A percentile compares a stretch with the other conserved stretches of the same genome.
These are phyloP conservation scores for Betula pendula DNA, from an alignment of 306 rosid genomes.

Conservation along the genomic window DNA sequence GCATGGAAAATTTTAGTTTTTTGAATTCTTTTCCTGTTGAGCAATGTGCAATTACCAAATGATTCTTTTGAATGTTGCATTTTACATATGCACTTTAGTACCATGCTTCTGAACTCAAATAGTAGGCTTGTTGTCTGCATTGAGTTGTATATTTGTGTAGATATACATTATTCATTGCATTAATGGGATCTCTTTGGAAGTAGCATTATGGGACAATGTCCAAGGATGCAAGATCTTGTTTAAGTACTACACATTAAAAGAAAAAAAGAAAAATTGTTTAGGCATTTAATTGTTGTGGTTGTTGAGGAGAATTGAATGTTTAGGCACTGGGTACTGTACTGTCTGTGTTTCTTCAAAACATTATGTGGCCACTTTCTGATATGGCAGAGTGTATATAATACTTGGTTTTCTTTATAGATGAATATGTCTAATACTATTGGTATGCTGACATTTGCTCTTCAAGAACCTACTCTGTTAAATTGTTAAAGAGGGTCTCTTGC, in stretches of 20 bases:
- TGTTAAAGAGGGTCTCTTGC: not conserved
- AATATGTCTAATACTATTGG: not conserved
- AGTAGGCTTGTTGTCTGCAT: not conserved
- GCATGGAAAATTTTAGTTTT: not conserved
- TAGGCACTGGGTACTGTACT: not conserved
- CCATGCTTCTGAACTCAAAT: not conserved
- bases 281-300: not conserved
- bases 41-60: not conserved
- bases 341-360: not conserved
- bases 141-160: not conserved
- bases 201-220: not conserved
- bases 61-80: not conserved
- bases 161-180: too few species aligned
- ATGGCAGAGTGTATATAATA: too few species aligned
- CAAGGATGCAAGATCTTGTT: not conserved
- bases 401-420: not conserved
- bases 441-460: not conserved
- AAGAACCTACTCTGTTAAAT: not conserved
- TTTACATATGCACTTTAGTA: not conserved
- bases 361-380: not conserved
- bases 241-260: too few species aligned
- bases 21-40: not conserved
- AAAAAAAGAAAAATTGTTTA: too few species aligned
- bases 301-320: not conserved
- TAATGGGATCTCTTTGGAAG: not conserved